Percentiles rank a stretch among this genome's conserved stretches.
Evolutionary conservation across 768 basidiomycete genomes (phyloP).

Genomic region (Sistotremastrum suecicum): DNA sequence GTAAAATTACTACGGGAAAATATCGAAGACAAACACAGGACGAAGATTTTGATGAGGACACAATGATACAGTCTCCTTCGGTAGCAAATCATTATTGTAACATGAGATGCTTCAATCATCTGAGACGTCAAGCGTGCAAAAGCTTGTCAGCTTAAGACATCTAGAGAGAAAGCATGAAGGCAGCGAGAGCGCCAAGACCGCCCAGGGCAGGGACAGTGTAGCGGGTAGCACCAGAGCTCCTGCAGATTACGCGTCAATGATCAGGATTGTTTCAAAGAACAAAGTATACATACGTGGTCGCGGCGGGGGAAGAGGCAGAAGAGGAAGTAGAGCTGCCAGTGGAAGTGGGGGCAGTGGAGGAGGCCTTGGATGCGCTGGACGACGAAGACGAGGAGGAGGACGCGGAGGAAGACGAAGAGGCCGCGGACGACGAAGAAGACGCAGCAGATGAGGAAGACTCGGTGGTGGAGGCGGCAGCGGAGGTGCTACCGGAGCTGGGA

Average conservation of each 20-base stretch:
- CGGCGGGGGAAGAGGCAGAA: conserved; percentile 1
- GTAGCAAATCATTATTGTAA: too few species aligned
- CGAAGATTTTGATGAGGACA: too few species aligned
- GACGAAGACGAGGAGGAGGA: neutral
- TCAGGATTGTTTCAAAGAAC: neutral
- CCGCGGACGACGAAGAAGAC: conserved; percentile 7
- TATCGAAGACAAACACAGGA: too few species aligned
- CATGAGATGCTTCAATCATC: too few species aligned
- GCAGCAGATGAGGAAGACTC: conserved; percentile 8
- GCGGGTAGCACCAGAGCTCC: neutral
- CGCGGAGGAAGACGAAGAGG: neutral
- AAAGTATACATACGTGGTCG: conserved; percentile 6
- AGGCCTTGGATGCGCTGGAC: conserved; percentile 3
- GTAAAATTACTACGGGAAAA: too few species aligned
- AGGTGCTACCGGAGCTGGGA: neutral
- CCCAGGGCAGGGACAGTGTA: neutral
- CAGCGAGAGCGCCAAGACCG: conserved; percentile 1
- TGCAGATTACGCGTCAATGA: neutral
- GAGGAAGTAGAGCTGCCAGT: neutral
- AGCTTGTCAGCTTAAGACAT: neutral
- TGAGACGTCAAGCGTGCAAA: too few species aligned
- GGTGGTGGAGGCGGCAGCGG: conserved; percentile 11
- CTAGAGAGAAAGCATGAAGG: neutral
- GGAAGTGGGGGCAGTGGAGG: conserved; percentile 5
- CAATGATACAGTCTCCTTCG: too few species aligned